phyloP scores from a whole-genome alignment of 257 asterid genomes.

The Verbena officinalis region DNA sequence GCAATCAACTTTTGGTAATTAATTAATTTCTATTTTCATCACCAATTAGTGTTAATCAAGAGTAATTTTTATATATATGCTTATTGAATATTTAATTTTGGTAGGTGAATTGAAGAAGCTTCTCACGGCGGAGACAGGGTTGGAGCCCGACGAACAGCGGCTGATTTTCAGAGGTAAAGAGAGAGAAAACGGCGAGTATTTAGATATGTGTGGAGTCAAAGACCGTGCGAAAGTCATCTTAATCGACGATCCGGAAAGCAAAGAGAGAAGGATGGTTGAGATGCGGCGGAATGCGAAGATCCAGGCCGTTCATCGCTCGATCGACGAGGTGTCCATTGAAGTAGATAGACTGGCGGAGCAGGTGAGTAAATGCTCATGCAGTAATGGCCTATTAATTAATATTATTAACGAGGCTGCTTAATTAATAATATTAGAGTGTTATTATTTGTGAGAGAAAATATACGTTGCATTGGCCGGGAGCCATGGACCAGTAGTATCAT shows the following conservation, averaged over 20 bases:
- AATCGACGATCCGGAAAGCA: constrained; percentile 60
- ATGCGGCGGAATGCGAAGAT: constrained; percentile 62
- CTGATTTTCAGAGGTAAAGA: constrained; percentile 60
- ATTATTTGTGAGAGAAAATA: too few relatives aligned
- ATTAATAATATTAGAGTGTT: not conserved
- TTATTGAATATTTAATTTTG: not conserved
- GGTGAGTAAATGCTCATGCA: constrained; percentile 40
- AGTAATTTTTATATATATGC: too few relatives aligned
- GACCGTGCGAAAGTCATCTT: constrained; percentile 62
- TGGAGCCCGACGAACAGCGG: constrained; percentile 61
- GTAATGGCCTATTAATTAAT: not conserved
- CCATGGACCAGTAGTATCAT: too few relatives aligned
- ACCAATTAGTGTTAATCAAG: too few relatives aligned
- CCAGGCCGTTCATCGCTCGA: constrained; percentile 49
- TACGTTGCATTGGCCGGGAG: too few relatives aligned
- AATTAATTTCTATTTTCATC: too few relatives aligned
- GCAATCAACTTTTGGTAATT: constrained; percentile 59
- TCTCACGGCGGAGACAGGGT: constrained; percentile 55
- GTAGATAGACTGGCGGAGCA: constrained; percentile 63
- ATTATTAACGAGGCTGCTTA: constrained; percentile 4
- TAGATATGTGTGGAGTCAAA: constrained; percentile 66
- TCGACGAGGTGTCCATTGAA: constrained; percentile 49
- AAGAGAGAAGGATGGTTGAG: constrained; percentile 44
- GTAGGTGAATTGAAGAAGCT: constrained; percentile 72
- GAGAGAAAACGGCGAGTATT: constrained; percentile 62